A percentile compares a stretch with the other conserved stretches of the same genome.
These are phyloP conservation scores for Russula sp. DNA, from an alignment of 768 basidiomycete genomes.

Conservation along the genomic window DNA sequence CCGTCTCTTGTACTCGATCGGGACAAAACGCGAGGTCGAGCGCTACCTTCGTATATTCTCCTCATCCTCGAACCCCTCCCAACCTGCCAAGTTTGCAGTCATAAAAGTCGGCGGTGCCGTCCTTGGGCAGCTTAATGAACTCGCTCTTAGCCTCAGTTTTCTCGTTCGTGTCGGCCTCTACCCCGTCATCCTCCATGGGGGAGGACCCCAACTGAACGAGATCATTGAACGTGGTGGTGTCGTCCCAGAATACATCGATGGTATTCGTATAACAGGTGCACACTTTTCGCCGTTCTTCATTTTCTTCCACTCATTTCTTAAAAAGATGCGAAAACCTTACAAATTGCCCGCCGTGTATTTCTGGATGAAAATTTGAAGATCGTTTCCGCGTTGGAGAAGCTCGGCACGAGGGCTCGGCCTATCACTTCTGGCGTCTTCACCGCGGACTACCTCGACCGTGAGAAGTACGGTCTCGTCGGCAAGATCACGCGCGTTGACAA, in stretches of 20 bases:
- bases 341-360: conserved; percentile 94
- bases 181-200: conserved; percentile 95
- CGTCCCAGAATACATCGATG: conserved; percentile 94
- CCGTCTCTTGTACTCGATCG: conserved; percentile 93
- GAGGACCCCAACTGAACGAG: conserved; percentile 91
- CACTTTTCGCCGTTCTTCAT: conserved; percentile 1
- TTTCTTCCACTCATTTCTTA: neutral
- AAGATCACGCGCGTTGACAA: conserved; percentile 95
- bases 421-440: conserved; percentile 98
- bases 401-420: conserved; percentile 95
- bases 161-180: conserved; percentile 97
- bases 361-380: conserved; percentile 96
- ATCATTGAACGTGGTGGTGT: conserved; percentile 92
- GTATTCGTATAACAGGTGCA: conserved; percentile 93
- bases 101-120: conserved; percentile 98
- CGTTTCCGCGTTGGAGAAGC: conserved; percentile 86
- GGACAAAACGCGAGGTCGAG: conserved; percentile 95
- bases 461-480: conserved; percentile 94
- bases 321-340: conserved; percentile 87
- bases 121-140: conserved; percentile 85
- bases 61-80: conserved; percentile 82
- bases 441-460: conserved; percentile 92
- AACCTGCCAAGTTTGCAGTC: conserved; percentile 94
- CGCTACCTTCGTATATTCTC: conserved; percentile 98
- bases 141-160: conserved; percentile 94